Base-by-base conservation (phyloP, 1,284 basidiomycete species). In the Schizophyllum commune region DNA sequence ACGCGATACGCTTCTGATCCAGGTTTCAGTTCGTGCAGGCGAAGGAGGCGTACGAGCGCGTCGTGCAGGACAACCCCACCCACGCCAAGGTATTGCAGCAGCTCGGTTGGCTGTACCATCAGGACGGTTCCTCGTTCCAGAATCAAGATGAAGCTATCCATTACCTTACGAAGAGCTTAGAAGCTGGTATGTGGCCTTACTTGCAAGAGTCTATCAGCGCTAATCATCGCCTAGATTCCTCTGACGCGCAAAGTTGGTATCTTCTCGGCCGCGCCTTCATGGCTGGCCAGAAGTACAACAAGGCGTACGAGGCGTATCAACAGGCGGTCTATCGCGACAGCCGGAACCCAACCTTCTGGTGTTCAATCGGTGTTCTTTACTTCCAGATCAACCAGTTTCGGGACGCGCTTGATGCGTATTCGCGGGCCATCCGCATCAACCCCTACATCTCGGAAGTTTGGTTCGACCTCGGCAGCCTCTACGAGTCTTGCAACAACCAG, bases 311-410 rank as follows among this genome's bases (percentile, higher is more conserved):
- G 75, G 96, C 96, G 0, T 99, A 99, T 71, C 96, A 99, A 72
- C 96, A 99, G 75, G 96, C 96, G 4, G 96, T 99, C 22, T 99
- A 99, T 75, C 90, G 96, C 57, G 96, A 99, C 69, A 96, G 96
- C 8, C 93, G 96, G 66, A 99, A 98, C 72, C 97, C 97, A 0
- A 98, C 96, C 0, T 98, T 98, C 77, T 99, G 96, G 97, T 99
- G 97, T 74, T 98, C 95, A 27, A 99, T 99, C 68, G 96, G 97
- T 60, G 96, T 99, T 0, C 83, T 99, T 1, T 99, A 99, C 75
- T 99, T 98, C 83, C 96, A 98, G 73, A 99, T 99, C 79, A 98
- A 96, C 75, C 97, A 99, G 74, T 99, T 93, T 79, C 91, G 95
- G 58, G 96, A 99, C 72, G 96, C 96, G 0, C 86, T 99, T 32